Conservation (phyloP, 192 early-diverging fungal species). For the Phlyctochytrium bullatum region DNA sequence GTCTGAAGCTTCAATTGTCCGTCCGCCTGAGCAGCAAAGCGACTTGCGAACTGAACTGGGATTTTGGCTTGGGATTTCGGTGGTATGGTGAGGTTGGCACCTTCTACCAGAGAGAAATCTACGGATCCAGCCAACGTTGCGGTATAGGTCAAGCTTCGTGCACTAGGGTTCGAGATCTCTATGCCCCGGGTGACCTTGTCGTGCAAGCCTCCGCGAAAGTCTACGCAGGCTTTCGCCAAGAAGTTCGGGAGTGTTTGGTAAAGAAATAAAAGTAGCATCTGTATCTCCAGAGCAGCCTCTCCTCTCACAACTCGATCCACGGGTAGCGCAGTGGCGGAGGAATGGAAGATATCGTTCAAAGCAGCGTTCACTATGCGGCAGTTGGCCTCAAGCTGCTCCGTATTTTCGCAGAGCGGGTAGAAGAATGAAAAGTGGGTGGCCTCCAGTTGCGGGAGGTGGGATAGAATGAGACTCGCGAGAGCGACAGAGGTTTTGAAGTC, state of each 20-base stretch:
- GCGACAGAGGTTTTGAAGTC: constrained; percentile 33
- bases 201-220: constrained; percentile 45
- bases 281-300: constrained; percentile 23
- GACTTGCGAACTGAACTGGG: constrained; percentile 35
- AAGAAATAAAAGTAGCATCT: constrained; percentile 41
- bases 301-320: constrained; percentile 19
- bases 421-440: constrained; percentile 25
- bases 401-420: constrained; percentile 2
- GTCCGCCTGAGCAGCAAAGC: constrained; percentile 30
- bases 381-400: constrained; percentile 25
- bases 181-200: constrained; percentile 31
- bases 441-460: constrained; percentile 33
- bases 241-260: constrained; percentile 51
- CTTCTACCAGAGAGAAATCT: constrained; percentile 28
- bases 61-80: constrained; percentile 23
- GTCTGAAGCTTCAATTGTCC: constrained; percentile 34
- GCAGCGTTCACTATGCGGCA: constrained; percentile 17
- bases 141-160: constrained; percentile 29
- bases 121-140: constrained; percentile 26
- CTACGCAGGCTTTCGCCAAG: constrained; percentile 34
- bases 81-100: not conserved
- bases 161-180: constrained; percentile 43
- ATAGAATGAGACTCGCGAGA: constrained; percentile 33
- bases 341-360: constrained; percentile 39
- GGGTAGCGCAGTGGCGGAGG: not conserved